phyloP scores from a whole-genome alignment of 257 asterid genomes.

The Ilex asprella region DNA sequence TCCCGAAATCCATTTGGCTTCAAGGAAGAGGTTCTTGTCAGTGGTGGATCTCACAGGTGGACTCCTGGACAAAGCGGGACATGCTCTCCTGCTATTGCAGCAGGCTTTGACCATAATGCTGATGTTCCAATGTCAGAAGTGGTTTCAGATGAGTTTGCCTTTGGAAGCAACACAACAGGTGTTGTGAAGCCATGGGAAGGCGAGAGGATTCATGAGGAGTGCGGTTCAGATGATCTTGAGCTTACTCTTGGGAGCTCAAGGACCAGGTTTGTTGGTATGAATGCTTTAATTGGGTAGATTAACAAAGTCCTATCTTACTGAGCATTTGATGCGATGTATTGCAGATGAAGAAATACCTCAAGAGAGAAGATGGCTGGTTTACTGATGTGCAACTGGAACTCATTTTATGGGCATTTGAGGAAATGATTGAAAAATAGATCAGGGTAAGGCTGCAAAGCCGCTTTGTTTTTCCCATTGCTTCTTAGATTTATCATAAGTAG shows the following conservation, averaged over 20 bases:
- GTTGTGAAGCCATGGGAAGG: slow-evolving; percentile 59
- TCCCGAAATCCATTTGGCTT: slow-evolving; percentile 64
- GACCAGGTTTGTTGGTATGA: slow-evolving; percentile 25
- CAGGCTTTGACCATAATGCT: slow-evolving; percentile 28
- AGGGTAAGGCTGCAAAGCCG: too few relatives aligned
- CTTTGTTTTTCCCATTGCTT: too few relatives aligned
- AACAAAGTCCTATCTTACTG: not conserved
- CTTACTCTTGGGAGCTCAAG: slow-evolving; percentile 52
- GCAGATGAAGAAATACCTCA: slow-evolving; percentile 9
- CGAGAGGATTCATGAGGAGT: slow-evolving; percentile 50
- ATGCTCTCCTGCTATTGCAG: slow-evolving; percentile 63
- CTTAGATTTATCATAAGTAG: too few relatives aligned
- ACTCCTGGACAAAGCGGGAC: slow-evolving; percentile 64
- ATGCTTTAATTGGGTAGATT: not conserved
- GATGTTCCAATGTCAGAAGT: slow-evolving; percentile 60
- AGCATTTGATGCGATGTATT: not conserved
- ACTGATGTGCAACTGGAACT: too few relatives aligned
- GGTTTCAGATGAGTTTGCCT: slow-evolving; percentile 43
- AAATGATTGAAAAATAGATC: too few relatives aligned
- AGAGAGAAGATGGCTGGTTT: too few relatives aligned
- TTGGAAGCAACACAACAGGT: slow-evolving; percentile 29
- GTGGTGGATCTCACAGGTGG: slow-evolving; percentile 47
- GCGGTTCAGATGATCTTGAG: slow-evolving; percentile 43
- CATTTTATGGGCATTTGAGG: too few relatives aligned
- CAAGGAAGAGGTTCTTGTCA: slow-evolving; percentile 26